A percentile compares a stretch with the other conserved stretches of the same genome.
Evolutionary conservation across 768 basidiomycete genomes (phyloP).

Genomic region (Mycena albidolilacea): DNA sequence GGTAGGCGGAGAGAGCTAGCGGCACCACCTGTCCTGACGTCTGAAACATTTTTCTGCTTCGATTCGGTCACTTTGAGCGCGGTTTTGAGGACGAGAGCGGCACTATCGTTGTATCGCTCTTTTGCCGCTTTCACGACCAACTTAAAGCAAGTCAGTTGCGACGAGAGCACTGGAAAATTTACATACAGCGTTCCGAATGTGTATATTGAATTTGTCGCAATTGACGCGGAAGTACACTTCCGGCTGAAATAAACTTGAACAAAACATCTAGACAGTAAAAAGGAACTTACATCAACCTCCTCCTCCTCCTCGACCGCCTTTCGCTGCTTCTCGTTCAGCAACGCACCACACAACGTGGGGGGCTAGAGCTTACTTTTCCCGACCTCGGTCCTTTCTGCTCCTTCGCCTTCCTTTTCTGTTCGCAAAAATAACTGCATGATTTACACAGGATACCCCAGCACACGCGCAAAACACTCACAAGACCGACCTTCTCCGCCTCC

Average conservation of each 20-base stretch:
- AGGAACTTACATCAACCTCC: conserved; percentile 74
- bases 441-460: conserved; percentile 34
- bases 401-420: conserved; percentile 75
- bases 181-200: conserved; percentile 88
- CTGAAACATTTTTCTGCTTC: conserved; percentile 72
- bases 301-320: conserved; percentile 69
- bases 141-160: conserved; percentile 56
- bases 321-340: conserved; percentile 43
- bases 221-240: conserved; percentile 88
- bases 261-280: conserved; percentile 6
- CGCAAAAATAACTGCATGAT: conserved; percentile 38
- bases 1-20: not conserved
- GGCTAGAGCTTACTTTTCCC: conserved; percentile 62
- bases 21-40: conserved; percentile 72
- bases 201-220: conserved; percentile 88
- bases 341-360: not conserved
- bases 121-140: conserved; percentile 82
- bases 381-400: conserved; percentile 63
- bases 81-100: conserved; percentile 80
- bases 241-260: conserved; percentile 59
- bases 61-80: conserved; percentile 79
- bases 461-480: conserved; percentile 63
- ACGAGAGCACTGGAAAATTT: not conserved
- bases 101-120: conserved; percentile 85
- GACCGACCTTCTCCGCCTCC: conserved; percentile 78